Evolutionary conservation across 495 filamentous ascomycete species (phyloP).

Genomic region (Penicillium fimorum): DNA sequence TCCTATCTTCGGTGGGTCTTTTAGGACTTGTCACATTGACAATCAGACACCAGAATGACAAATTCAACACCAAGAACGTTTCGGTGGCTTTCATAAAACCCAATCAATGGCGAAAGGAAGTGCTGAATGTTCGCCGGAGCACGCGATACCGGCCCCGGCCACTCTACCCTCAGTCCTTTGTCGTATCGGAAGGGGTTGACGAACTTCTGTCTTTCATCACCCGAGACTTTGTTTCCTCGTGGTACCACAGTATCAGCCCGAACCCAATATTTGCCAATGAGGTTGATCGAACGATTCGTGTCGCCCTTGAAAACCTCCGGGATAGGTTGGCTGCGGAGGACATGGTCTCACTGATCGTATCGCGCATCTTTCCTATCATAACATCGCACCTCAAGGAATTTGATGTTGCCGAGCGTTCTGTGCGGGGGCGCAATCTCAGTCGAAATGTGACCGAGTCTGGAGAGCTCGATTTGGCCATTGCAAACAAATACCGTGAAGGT

Average conservation of each 20-base stretch:
- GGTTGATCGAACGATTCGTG: constrained; percentile 75
- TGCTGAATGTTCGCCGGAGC: constrained; percentile 53
- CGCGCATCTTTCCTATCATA: constrained; percentile 79
- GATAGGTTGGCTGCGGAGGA: constrained; percentile 71
- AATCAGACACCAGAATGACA: constrained; percentile 46
- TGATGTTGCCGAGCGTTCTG: constrained; percentile 81
- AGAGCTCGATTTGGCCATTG: constrained; percentile 91
- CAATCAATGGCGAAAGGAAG: constrained; percentile 66
- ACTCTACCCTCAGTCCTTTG: constrained; percentile 74
- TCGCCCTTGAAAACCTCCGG: constrained; percentile 67
- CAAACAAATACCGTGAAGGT: constrained; percentile 85
- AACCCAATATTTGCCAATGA: constrained; percentile 79
- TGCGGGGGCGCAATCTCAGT: constrained; percentile 83
- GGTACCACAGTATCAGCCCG: constrained; percentile 84
- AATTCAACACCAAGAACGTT: constrained; percentile 28
- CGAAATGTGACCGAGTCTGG: constrained; percentile 93
- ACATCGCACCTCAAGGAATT: constrained; percentile 91
- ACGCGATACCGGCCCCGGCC: constrained; percentile 52
- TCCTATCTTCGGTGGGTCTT: constrained; percentile 52
- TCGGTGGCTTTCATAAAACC: constrained; percentile 60
- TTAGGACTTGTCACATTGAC: constrained; percentile 61
- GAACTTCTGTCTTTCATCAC: constrained; percentile 72
- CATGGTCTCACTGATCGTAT: constrained; percentile 75
- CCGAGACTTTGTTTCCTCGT: constrained; percentile 82
- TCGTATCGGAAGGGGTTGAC: constrained; percentile 79